Conservation (phyloP, 202 grass and related monocot genomes). For the Musa balbisiana region DNA sequence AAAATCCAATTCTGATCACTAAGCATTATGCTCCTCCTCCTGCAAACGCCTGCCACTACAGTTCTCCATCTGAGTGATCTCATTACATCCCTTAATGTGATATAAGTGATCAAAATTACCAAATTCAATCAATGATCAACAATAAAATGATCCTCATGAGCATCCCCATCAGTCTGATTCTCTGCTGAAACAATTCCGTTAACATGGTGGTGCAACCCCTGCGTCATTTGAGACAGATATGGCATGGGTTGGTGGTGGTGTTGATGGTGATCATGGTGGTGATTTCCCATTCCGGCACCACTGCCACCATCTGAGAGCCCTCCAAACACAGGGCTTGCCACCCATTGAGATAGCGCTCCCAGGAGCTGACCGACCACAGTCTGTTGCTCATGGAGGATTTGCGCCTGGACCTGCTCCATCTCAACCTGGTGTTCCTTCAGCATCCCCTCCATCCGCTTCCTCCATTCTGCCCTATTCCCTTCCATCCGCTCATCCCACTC, state of each 20-base stretch:
- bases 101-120: too few species aligned
- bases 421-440: slow-evolving; percentile 7
- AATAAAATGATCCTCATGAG: slow-evolving; percentile 1
- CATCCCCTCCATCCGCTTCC: slow-evolving; percentile 6
- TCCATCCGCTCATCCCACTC: slow-evolving; percentile 17
- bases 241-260: neutral
- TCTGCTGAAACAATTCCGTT: slow-evolving; percentile 8
- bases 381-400: slow-evolving; percentile 19
- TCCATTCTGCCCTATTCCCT: neutral
- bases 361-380: slow-evolving; percentile 6
- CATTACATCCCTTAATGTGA: neutral
- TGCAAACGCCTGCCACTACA: neutral
- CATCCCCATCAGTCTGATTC: neutral
- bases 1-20: neutral
- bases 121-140: neutral
- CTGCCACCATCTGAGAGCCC: slow-evolving; percentile 3
- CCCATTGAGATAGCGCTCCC: slow-evolving; percentile 3
- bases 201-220: slow-evolving; percentile 2
- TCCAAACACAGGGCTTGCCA: neutral
- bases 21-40: neutral
- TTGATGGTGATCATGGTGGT: slow-evolving; percentile 3
- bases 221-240: slow-evolving; percentile 17
- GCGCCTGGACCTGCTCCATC: slow-evolving; percentile 16
- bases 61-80: neutral
- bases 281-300: neutral